Evolutionary conservation across 148 eudicot genomes (phyloP), one percentile per base, ranked within the genome.

Genomic region (Linanthus parryae): DNA sequence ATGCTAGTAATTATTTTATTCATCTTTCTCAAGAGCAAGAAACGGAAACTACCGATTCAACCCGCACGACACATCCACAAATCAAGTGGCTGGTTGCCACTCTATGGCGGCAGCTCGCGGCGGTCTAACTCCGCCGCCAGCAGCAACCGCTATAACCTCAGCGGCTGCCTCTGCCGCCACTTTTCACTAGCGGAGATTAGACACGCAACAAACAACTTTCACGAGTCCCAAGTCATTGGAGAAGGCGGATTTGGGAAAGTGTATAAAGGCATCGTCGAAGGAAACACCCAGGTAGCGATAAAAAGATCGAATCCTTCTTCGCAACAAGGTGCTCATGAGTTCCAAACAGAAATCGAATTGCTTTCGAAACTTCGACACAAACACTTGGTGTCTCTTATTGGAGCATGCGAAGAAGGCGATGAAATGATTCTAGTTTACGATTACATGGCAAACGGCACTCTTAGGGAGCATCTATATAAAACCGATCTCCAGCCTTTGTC

Each of bases 361-460:
- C 69, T 72, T 6, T 72, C 72, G 2, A 72, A 62, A 40, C 42
- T 72, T 18, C 62, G 77, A 50, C 77, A 72, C 42, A 23, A 58
- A 7, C 77, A 72, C 55, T 20, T 72, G 49, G 77, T 72, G 3
- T 72, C 77, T 1, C 25, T 72, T 14, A 66, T 72, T 10, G 77
- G 77, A 22, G 77, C 72, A 35, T 72, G 77, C 25, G 72, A 62
- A 11, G 77, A 67, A 49, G 62, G 37, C 25, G 44, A 54, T 4
- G 77, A 72, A 30, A 72, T 72, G 76, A 66, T 72, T 34, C 48
- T 72, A 47, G 72, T 72, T n/a, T 72, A 72, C 37, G 76, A 72
- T 29, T 67, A 67, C 17, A 67, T 72, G 72, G 65, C 72, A 15
- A 72, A 72, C 28, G 77, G 77, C 38, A 72, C 77, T 18, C 52